Evolutionary conservation across 1,284 basidiomycete species (phyloP).

Genomic region (Gastroboletus turbinatus): DNA sequence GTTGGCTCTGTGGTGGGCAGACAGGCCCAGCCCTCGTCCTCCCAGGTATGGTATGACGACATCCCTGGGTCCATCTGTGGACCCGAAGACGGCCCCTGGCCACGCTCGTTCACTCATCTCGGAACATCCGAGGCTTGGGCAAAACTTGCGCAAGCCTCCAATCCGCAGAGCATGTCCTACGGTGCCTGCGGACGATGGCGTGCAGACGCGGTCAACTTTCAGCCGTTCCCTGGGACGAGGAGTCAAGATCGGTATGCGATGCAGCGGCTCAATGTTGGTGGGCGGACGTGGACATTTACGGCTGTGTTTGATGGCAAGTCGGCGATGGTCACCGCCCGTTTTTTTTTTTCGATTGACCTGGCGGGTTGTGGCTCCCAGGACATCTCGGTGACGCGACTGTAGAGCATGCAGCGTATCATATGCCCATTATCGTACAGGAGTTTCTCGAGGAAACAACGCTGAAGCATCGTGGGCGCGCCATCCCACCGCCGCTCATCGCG

Average conservation of each 20-base stretch:
- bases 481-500: slow-evolving; percentile 48
- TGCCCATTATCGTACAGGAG: slow-evolving; percentile 64
- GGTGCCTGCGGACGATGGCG: slow-evolving; percentile 40
- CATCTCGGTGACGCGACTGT: slow-evolving; percentile 70
- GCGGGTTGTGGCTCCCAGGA: slow-evolving; percentile 38
- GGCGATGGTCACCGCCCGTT: slow-evolving; percentile 14
- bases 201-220: slow-evolving; percentile 61
- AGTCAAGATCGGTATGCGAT: slow-evolving; percentile 63
- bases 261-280: slow-evolving; percentile 54
- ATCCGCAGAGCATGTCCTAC: slow-evolving; percentile 46
- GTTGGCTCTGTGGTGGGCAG: slow-evolving; percentile 17
- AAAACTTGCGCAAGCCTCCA: slow-evolving; percentile 47
- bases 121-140: slow-evolving; percentile 48
- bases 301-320: slow-evolving; percentile 70
- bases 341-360: not conserved
- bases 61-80: slow-evolving; percentile 58
- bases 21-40: slow-evolving; percentile 36
- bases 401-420: slow-evolving; percentile 62
- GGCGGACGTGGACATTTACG: slow-evolving; percentile 59
- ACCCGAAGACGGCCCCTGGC: slow-evolving; percentile 63
- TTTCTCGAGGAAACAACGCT: slow-evolving; percentile 47
- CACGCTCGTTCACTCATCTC: slow-evolving; percentile 52
- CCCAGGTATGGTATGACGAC: slow-evolving; percentile 45
- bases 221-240: slow-evolving; percentile 50
- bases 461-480: slow-evolving; percentile 34